phyloP scores from a whole-genome alignment of 495 filamentous ascomycete genomes.

The Cercophora sp. region DNA sequence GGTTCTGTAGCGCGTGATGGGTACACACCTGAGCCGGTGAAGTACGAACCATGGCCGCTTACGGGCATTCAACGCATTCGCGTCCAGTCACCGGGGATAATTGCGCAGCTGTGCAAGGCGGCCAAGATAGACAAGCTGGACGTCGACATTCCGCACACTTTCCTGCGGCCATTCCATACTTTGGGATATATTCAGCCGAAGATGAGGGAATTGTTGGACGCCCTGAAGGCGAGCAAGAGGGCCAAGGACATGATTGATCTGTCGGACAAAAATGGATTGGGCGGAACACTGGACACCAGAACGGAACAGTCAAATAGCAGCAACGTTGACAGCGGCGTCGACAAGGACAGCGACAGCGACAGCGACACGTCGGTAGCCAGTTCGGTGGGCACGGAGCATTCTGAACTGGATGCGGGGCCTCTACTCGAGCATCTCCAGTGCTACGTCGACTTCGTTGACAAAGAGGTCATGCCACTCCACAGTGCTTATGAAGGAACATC shows the following conservation, averaged over 20 bases:
- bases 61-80: conserved; percentile 33
- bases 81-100: conserved; percentile 34
- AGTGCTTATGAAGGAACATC: conserved; percentile 19
- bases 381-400: not conserved
- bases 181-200: conserved; percentile 36
- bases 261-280: conserved; percentile 8
- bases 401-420: not conserved
- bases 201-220: conserved; percentile 31
- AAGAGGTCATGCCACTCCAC: conserved; percentile 33
- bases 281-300: not conserved
- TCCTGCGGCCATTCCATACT: conserved; percentile 37
- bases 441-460: conserved; percentile 35
- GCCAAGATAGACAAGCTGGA: conserved; percentile 22
- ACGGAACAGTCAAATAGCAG: not conserved
- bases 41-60: not conserved
- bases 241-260: conserved; percentile 18
- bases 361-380: not conserved
- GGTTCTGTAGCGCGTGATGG: not conserved
- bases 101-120: conserved; percentile 23
- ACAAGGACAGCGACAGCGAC: not conserved
- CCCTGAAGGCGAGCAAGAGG: conserved; percentile 32
- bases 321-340: no score
- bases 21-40: not conserved
- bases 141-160: conserved; percentile 28
- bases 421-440: conserved; percentile 29